phyloP scores from a whole-genome alignment of 768 basidiomycete species.

The Glaciozyma martinii region DNA sequence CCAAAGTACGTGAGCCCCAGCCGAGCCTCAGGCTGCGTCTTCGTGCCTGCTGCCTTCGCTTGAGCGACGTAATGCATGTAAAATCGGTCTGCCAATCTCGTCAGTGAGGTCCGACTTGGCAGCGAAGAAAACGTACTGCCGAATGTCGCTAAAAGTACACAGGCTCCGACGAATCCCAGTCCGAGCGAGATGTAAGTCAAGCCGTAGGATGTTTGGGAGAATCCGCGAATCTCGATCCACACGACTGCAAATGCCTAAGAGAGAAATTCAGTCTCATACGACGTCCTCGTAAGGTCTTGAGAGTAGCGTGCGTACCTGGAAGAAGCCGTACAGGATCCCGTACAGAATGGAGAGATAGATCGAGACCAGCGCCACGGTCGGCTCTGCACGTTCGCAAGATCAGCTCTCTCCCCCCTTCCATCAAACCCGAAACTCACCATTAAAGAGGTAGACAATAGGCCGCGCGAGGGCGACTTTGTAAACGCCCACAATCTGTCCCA shows the following conservation, averaged over 20 bases:
- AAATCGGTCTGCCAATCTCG: not conserved
- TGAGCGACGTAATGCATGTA: not conserved
- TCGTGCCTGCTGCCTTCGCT: not conserved
- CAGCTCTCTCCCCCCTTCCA: not conserved
- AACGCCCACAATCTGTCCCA: slow-evolving; percentile 1
- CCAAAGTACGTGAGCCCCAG: slow-evolving; percentile 5
- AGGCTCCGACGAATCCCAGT: slow-evolving; percentile 26
- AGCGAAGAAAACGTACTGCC: not conserved
- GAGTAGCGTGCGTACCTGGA: slow-evolving; percentile 10
- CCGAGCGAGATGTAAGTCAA: slow-evolving; percentile 28
- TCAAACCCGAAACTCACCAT: not conserved
- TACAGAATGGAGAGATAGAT: slow-evolving; percentile 27
- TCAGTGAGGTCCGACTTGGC: not conserved
- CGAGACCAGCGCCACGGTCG: slow-evolving; percentile 18
- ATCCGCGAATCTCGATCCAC: slow-evolving; percentile 20
- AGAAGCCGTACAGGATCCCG: slow-evolving; percentile 23
- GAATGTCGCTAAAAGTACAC: not conserved
- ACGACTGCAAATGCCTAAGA: slow-evolving; percentile 19
- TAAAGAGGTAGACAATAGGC: slow-evolving; percentile 25
- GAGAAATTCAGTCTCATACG: too few relatives aligned
- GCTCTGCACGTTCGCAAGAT: slow-evolving; percentile 17
- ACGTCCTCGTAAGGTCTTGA: too few relatives aligned
- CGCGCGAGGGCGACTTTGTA: slow-evolving; percentile 12
- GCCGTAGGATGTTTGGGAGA: slow-evolving; percentile 12
- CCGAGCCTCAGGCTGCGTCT: slow-evolving; percentile 4